A percentile compares a stretch with the other conserved stretches of the same genome.
These are phyloP conservation scores for Glycyrrhiza uralensis DNA, from an alignment of 306 rosid genomes.

Conservation along the genomic window DNA sequence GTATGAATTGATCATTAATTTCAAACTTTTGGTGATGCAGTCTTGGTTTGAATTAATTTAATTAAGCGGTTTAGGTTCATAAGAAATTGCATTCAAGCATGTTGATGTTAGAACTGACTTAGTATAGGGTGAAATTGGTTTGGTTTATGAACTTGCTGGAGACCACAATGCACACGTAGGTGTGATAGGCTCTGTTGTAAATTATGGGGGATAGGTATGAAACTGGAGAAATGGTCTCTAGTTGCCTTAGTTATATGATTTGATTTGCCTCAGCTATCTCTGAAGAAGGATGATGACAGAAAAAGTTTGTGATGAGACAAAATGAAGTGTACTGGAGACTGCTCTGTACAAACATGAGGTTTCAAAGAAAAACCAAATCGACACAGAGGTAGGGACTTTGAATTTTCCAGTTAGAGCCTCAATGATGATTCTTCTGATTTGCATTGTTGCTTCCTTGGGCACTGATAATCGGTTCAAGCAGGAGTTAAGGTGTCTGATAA, in stretches of 20 bases:
- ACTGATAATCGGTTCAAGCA: too few species aligned
- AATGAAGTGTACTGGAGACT: constrained; percentile 5
- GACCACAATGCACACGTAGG: neutral
- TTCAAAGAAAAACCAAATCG: constrained; percentile 17
- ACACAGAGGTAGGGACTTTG: constrained; percentile 20
- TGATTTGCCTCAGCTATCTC: constrained; percentile 7
- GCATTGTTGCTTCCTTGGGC: neutral
- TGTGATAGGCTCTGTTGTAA: neutral
- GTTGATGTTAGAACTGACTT: neutral
- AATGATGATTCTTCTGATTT: neutral
- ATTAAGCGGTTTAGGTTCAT: neutral
- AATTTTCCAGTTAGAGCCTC: constrained; percentile 26
- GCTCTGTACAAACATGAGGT: constrained; percentile 20
- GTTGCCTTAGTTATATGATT: neutral
- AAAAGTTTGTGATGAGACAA: neutral
- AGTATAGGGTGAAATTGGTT: neutral
- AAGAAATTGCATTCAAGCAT: neutral
- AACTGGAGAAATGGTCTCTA: too few species aligned
- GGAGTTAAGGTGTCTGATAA: too few species aligned
- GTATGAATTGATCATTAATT: neutral
- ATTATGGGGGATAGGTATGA: neutral
- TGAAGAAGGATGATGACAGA: constrained; percentile 1
- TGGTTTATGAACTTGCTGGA: neutral
- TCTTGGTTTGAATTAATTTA: neutral
- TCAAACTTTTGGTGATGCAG: neutral